Evolutionary conservation across 73 alveolate species (phyloP), one percentile per base, ranked within the genome.

Genomic region (Paramecium sonneborni): DNA sequence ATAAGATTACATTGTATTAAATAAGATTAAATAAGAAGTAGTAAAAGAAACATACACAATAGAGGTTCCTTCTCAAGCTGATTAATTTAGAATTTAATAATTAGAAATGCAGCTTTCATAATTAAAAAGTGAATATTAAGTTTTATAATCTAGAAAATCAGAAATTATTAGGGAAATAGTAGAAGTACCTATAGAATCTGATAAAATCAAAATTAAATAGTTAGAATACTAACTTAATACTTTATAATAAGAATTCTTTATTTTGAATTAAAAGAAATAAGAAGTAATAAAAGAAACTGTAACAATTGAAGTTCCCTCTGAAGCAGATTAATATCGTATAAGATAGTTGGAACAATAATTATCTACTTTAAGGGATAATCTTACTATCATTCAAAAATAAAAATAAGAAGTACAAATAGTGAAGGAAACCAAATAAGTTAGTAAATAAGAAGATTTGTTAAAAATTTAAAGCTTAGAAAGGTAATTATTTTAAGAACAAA

Each of bases 281-380:
- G 86, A 70, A 70, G 57, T 70, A 21, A 70, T 70, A 3, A 70
- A 32, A 32, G 86, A 70, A 70, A 70, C 57, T 28, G 86, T 70
- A 58, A 24, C 10, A 7, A 23, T 58, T 24, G 86, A 70, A 70
- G 86, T 70, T 8, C 57, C 86, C 1, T 28, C 58, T 32, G 55
- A 70, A 35, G 86, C 52, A 9, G 86, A 70, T 28, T 21, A 32
- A 70, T 6, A 15, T 12, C 5, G 26, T 2, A 70, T 70, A 2
- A 32, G 58, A 15, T 12, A 32, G 14, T 70, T 70, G 23, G 86
- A 70, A 70, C 5, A 11, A 70, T 32, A 70, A 28, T 5, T 70
- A 23, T 70, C 8, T 21, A 10, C 30, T 2, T 28, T 70, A 70
- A 32, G 32, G 23, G 86, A 70, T 12, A 15, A 70, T 28, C 34